Base-by-base conservation (phyloP, 2,329 filamentous ascomycete species). In the Aspergillus caelatus region DNA sequence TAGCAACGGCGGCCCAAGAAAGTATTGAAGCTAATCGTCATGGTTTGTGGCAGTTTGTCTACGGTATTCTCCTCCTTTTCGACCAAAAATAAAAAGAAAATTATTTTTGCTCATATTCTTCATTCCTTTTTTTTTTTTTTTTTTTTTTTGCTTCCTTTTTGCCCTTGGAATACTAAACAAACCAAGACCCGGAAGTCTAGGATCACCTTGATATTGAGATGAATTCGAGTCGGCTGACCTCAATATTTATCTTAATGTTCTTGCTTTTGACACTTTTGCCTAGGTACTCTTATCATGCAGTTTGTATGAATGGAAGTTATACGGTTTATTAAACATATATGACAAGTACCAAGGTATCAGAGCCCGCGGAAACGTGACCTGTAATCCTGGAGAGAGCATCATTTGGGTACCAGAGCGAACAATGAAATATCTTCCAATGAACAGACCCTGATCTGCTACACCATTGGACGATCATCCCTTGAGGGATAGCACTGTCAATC, bases 401-500 rank as follows among this genome's bases (percentile, higher is more conserved):
- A 39, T 19, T 52, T 56, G 21, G 32, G 32, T 32, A 62, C 41
- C 32, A 55, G 59, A 54, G 39, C 26, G 34, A 30, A 57, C 50
- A 55, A 39, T 39, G 52, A 55, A 55, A 55, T 39, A 16, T 19
- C 30, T 55, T 39, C 16, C 52, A 36, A 55, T 36, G 55, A 62
- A 58, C 55, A 55, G 56, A 36, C 56, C 56, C 26, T 52, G 52
- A 58, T 54, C 54, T 57, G 43, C 55, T 23, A 23, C 64, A 56
- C 60, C 60, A 70, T 66, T 70, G 67, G 65, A 61, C 57, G 62
- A 67, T 67, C 65, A 65, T 67, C 61, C 61, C 64, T 68, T 61
- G 65, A 52, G 32, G 26, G 57, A 61, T 64, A 58, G 64, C 58
- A 67, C 61, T 66, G 53, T 67, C 64, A 67, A 65, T 65, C 53